Conservation (phyloP, 345 rosid species). For the Aethionema arabicum region DNA sequence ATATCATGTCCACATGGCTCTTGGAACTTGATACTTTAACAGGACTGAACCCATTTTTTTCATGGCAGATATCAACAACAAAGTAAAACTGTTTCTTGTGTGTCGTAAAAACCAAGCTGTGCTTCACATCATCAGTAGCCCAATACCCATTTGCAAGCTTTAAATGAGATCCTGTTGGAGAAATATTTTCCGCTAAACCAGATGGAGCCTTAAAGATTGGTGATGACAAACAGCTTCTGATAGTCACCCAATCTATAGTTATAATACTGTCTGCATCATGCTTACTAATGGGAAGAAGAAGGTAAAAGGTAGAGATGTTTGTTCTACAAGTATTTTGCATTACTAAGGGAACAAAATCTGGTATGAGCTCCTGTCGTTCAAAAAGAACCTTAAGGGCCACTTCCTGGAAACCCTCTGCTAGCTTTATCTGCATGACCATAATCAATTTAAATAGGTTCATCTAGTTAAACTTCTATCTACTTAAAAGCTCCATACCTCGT, state of each 20-base stretch:
- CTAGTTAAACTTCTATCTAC: not conserved
- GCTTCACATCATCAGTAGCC: constrained; percentile 53
- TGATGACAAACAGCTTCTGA: constrained; percentile 74
- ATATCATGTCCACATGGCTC: constrained; percentile 53
- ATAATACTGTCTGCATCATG: constrained; percentile 34
- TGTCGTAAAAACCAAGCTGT: constrained; percentile 67
- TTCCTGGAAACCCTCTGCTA: constrained; percentile 73
- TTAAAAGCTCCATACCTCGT: constrained; percentile 53
- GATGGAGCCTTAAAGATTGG: constrained; percentile 58
- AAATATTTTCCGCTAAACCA: constrained; percentile 29
- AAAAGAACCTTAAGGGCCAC: constrained; percentile 73
- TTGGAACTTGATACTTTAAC: constrained; percentile 37
- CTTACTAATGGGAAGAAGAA: constrained; percentile 70
- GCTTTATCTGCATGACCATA: constrained; percentile 51
- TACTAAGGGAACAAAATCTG: constrained; percentile 60
- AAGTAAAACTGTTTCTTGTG: constrained; percentile 64
- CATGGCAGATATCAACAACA: constrained; percentile 44
- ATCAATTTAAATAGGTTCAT: constrained; percentile 21
- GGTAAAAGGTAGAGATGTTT: constrained; percentile 59
- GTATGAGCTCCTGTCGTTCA: constrained; percentile 53
- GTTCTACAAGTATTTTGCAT: constrained; percentile 39
- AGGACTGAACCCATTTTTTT: constrained; percentile 53
- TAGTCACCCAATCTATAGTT: constrained; percentile 60
- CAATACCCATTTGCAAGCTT: constrained; percentile 65
- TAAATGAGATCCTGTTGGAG: constrained; percentile 38